Percentiles rank a stretch among this genome's conserved stretches.
Conservation (phyloP, 1,284 basidiomycete genomes). For the Singerocomus inundabilis region DNA sequence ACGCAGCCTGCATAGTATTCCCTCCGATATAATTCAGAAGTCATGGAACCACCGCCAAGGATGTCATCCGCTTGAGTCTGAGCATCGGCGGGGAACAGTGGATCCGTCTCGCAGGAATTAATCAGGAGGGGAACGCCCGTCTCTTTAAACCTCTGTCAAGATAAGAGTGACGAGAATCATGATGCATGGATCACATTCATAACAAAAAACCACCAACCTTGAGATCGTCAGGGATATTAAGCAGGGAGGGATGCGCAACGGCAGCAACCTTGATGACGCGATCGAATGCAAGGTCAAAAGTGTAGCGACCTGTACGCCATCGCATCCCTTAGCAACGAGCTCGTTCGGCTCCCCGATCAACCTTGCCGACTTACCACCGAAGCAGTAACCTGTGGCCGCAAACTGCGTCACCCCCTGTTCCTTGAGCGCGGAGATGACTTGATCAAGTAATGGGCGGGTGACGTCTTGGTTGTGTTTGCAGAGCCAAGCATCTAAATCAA, state of each 20-base stretch:
- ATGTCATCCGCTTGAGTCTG: slow-evolving; percentile 39
- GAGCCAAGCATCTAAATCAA: slow-evolving; percentile 52
- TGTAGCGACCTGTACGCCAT: slow-evolving; percentile 45
- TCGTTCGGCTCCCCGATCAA: not conserved
- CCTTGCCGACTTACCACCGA: slow-evolving; percentile 49
- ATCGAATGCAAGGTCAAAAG: slow-evolving; percentile 69
- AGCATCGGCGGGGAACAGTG: slow-evolving; percentile 31
- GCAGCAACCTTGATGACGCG: slow-evolving; percentile 52
- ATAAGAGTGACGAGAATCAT: not conserved
- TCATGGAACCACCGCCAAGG: slow-evolving; percentile 39
- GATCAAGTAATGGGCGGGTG: slow-evolving; percentile 56
- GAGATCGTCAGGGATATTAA: slow-evolving; percentile 46
- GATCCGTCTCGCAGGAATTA: slow-evolving; percentile 42
- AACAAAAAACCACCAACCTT: slow-evolving; percentile 8
- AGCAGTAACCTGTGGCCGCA: slow-evolving; percentile 69
- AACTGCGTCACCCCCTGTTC: slow-evolving; percentile 56
- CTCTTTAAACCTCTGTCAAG: slow-evolving; percentile 30
- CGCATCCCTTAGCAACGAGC: not conserved
- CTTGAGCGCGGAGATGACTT: slow-evolving; percentile 56
- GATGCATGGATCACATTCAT: too few relatives aligned
- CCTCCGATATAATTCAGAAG: slow-evolving; percentile 43
- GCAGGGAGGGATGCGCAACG: slow-evolving; percentile 67
- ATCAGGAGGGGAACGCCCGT: slow-evolving; percentile 42
- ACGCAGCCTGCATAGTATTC: slow-evolving; percentile 43
- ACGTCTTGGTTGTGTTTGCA: slow-evolving; percentile 42